Percentiles rank a stretch among this genome's conserved stretches.
These are phyloP conservation scores for Pleurotus platypus DNA, from an alignment of 768 basidiomycete species.

Conservation along the genomic window DNA sequence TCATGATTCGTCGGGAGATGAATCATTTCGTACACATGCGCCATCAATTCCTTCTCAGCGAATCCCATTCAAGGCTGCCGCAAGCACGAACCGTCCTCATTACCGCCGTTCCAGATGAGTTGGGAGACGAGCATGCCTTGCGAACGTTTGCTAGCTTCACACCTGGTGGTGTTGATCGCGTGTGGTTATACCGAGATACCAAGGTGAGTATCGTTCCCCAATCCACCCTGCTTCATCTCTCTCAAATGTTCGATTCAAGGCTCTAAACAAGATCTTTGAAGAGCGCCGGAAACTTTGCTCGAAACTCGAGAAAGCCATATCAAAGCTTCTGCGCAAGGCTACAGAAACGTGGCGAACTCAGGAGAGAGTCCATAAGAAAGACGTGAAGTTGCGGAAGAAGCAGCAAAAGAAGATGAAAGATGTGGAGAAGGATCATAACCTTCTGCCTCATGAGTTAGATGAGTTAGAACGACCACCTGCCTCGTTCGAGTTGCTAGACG, in stretches of 20 bases:
- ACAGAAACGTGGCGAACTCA: conserved; percentile 36
- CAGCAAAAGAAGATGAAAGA: conserved; percentile 19
- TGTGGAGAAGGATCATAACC: conserved; percentile 19
- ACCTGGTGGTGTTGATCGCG: conserved; percentile 63
- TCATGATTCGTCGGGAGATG: conserved; percentile 57
- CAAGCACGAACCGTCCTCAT: conserved; percentile 70
- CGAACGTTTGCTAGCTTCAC: conserved; percentile 57
- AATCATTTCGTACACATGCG: conserved; percentile 51
- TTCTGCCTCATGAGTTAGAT: conserved; percentile 8
- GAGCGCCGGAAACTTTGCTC: conserved; percentile 41
- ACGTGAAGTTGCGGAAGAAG: conserved; percentile 15
- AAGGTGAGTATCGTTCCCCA: conserved; percentile 11
- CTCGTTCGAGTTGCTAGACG: conserved; percentile 37
- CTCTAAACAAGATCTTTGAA: conserved; percentile 38
- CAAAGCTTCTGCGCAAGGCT: conserved; percentile 41
- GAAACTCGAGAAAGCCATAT: conserved; percentile 57
- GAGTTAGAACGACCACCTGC: conserved; percentile 19
- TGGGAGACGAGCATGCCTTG: conserved; percentile 43
- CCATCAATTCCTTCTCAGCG: conserved; percentile 55
- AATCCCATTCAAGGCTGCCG: conserved; percentile 53
- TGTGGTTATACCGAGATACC: conserved; percentile 66
- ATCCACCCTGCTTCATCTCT: not conserved
- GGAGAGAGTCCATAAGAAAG: conserved; percentile 30
- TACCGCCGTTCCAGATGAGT: conserved; percentile 55
- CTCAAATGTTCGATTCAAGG: not conserved